A percentile compares a stretch with the other conserved stretches of the same genome.
These are phyloP conservation scores for Takakia lepidozioides DNA, from an alignment of 225 moss, liverwort and hornwort genomes.

Conservation along the genomic window DNA sequence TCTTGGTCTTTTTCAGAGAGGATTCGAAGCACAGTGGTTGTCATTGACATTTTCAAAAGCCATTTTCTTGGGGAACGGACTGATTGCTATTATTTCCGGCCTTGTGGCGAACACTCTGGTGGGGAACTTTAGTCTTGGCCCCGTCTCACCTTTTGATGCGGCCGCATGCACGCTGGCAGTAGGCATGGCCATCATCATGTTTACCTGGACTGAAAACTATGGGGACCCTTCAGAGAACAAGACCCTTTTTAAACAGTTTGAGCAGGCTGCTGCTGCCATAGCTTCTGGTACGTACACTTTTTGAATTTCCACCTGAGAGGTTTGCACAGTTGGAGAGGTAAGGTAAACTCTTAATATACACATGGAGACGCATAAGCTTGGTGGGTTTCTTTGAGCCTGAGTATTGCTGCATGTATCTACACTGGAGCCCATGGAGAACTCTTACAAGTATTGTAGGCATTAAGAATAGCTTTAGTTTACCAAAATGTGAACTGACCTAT, in stretches of 20 bases:
- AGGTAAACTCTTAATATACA: no score
- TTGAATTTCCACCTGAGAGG: no score
- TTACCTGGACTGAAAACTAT: slow-evolving; percentile 84
- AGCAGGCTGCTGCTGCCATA: slow-evolving; percentile 74
- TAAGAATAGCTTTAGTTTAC: no score
- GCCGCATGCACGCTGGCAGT: slow-evolving; percentile 68
- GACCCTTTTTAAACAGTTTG: slow-evolving; percentile 63
- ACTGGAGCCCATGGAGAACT: no score
- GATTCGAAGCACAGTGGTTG: slow-evolving; percentile 91
- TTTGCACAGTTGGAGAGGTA: no score
- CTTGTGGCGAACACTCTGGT: slow-evolving; percentile 90
- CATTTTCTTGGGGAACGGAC: slow-evolving; percentile 91
- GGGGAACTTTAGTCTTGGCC: slow-evolving; percentile 71
- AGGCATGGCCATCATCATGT: slow-evolving; percentile 76
- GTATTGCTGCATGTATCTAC: no score
- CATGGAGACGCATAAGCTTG: no score
- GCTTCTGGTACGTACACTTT: slow-evolving; percentile 88
- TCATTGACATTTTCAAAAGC: slow-evolving; percentile 95
- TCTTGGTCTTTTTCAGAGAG: no score
- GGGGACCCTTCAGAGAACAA: slow-evolving; percentile 90
- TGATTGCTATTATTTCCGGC: slow-evolving; percentile 85
- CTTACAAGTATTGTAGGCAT: no score
- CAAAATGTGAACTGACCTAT: no score
- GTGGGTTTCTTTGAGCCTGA: no score
- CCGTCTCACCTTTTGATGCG: slow-evolving; percentile 93